phyloP scores from a whole-genome alignment of 78 protist genomes.

The Cavenderia fasciculata region DNA sequence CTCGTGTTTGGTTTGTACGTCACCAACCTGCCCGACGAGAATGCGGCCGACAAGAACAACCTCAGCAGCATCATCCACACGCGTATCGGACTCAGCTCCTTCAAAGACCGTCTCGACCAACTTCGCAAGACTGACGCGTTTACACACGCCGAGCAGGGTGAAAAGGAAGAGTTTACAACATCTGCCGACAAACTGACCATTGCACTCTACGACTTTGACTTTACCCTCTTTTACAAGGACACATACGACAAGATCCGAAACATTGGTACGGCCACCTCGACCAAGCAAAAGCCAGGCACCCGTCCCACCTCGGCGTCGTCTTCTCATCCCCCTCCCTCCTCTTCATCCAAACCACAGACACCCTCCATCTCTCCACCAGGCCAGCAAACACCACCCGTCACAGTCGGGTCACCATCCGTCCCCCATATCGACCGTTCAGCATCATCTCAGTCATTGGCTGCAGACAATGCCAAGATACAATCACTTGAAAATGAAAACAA shows the following conservation, averaged over 20 bases:
- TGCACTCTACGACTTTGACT: slow-evolving; percentile 61
- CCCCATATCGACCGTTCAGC: too few species aligned
- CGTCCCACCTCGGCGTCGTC: background rate
- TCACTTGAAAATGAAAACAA: slow-evolving; percentile 9
- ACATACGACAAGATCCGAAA: slow-evolving; percentile 59
- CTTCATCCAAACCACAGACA: background rate
- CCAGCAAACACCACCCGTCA: too few species aligned
- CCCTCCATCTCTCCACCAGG: background rate
- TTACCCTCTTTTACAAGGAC: slow-evolving; percentile 69
- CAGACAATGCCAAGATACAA: too few species aligned
- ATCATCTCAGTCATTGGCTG: too few species aligned
- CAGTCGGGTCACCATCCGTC: slow-evolving; percentile 4
- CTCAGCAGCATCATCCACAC: slow-evolving; percentile 60
- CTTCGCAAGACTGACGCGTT: slow-evolving; percentile 67
- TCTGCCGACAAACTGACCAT: background rate
- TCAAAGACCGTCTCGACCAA: slow-evolving; percentile 40
- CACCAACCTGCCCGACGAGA: slow-evolving; percentile 32
- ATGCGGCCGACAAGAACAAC: slow-evolving; percentile 21
- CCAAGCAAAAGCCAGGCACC: slow-evolving; percentile 67
- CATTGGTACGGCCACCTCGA: slow-evolving; percentile 29
- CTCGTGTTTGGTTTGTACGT: slow-evolving; percentile 31
- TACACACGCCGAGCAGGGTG: slow-evolving; percentile 59
- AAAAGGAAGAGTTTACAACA: slow-evolving; percentile 2
- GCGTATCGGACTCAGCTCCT: slow-evolving; percentile 53
- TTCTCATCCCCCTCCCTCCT: background rate